These are phyloP conservation scores for Musa schizocarpa DNA, from an alignment of 176 grass and related monocot genomes.

Conservation along the genomic window DNA sequence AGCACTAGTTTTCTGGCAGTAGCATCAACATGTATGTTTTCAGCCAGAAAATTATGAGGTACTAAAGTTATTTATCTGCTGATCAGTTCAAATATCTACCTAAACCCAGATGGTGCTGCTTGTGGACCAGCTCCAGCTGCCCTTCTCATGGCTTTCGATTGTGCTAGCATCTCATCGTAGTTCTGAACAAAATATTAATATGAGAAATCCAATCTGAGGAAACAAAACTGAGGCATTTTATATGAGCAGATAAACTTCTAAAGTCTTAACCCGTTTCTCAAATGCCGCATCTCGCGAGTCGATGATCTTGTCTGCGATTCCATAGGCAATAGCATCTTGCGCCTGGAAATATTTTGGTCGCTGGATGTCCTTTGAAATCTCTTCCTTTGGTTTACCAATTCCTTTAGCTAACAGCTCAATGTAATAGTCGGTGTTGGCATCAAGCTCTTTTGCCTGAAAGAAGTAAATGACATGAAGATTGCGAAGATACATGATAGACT, in stretches of 20 bases:
- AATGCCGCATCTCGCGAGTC: conserved; percentile 51
- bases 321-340: conserved; percentile 71
- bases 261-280: conserved; percentile 22
- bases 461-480: background rate
- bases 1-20: too few species aligned
- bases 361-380: conserved; percentile 54
- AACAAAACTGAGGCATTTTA: background rate
- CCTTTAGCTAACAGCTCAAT: conserved; percentile 51
- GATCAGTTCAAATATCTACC: background rate
- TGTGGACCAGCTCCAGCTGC: conserved; percentile 12
- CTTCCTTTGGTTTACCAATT: conserved; percentile 66
- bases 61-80: too few species aligned
- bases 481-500: background rate
- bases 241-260: background rate
- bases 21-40: too few species aligned
- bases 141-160: conserved; percentile 20
- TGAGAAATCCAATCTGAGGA: background rate
- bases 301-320: conserved; percentile 70
- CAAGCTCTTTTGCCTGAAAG: conserved; percentile 74
- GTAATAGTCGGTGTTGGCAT: conserved; percentile 67
- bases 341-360: conserved; percentile 59
- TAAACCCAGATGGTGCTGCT: conserved; percentile 15
- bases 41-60: too few species aligned
- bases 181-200: conserved; percentile 5
- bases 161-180: conserved; percentile 19